A percentile compares a stretch with the other conserved stretches of the same genome.
Conservation (phyloP, 768 basidiomycete genomes). For the Auricularia cornea region DNA sequence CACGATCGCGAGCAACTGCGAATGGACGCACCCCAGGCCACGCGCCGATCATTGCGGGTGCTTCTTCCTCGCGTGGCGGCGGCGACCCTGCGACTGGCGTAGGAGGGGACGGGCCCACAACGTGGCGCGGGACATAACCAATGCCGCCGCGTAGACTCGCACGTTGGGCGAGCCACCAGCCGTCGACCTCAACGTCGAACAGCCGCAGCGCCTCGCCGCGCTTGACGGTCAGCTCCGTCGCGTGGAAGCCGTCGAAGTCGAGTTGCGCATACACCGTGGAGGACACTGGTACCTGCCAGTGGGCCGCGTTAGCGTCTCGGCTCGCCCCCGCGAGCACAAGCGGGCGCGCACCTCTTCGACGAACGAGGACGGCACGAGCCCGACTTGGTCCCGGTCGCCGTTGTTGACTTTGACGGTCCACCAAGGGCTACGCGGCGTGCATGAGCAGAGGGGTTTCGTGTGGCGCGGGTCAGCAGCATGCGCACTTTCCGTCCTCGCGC, state of each 20-base stretch:
- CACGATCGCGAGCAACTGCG: too few relatives aligned
- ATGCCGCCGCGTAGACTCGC: conserved; percentile 42
- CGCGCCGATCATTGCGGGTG: background rate
- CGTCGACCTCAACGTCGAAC: conserved; percentile 70
- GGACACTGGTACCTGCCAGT: conserved; percentile 53
- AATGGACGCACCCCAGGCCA: background rate
- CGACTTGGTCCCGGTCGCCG: conserved; percentile 50
- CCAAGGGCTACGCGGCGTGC: conserved; percentile 49
- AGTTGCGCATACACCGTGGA: conserved; percentile 71
- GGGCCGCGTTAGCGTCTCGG: conserved; percentile 6
- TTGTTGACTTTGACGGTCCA: conserved; percentile 88
- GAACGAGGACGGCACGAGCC: conserved; percentile 78
- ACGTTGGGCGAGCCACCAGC: conserved; percentile 84
- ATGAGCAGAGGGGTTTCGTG: background rate
- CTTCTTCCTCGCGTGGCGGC: background rate
- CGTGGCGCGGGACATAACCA: conserved; percentile 88
- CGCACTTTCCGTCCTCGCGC: conserved; percentile 82
- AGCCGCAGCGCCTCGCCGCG: conserved; percentile 75
- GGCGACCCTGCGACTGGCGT: too few relatives aligned
- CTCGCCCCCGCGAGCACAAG: background rate
- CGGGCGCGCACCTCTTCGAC: conserved; percentile 65
- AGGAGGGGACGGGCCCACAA: conserved; percentile 35
- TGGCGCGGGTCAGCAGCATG: background rate
- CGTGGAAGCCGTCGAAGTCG: conserved; percentile 70
- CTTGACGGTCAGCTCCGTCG: conserved; percentile 73